These are phyloP conservation scores for Paspalum notatum DNA, from an alignment of 176 grass and related monocot genomes.

Conservation along the genomic window DNA sequence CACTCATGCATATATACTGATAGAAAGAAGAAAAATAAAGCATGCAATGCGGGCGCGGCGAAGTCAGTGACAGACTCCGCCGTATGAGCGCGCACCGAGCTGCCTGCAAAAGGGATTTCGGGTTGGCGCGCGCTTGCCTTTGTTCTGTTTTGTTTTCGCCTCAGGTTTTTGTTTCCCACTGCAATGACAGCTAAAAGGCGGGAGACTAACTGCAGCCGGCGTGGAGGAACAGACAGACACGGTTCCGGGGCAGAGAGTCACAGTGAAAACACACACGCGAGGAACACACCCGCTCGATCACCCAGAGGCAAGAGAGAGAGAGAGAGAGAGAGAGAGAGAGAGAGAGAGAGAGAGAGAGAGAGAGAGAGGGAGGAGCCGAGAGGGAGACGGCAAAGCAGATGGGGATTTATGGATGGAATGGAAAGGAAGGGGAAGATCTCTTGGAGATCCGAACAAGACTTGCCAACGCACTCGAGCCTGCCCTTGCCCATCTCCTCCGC, in stretches of 20 bases:
- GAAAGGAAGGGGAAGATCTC: constrained; percentile 27
- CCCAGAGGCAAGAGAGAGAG: background rate
- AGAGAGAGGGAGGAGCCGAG: background rate
- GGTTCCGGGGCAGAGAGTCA: background rate
- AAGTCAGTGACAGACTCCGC: too few relatives aligned
- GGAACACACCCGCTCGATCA: too few relatives aligned
- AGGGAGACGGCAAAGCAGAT: constrained; percentile 15
- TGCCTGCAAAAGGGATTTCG: constrained; percentile 48
- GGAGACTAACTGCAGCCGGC: constrained; percentile 46
- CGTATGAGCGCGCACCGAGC: too few relatives aligned
- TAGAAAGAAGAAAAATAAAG: too few relatives aligned
- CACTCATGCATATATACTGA: too few relatives aligned
- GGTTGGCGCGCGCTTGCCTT: background rate
- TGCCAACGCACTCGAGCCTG: constrained; percentile 14
- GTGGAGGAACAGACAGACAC: constrained; percentile 14
- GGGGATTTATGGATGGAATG: background rate
- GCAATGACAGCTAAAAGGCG: constrained; percentile 67
- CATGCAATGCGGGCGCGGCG: too few relatives aligned
- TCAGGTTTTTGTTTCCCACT: constrained; percentile 69
- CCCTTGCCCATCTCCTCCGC: constrained; percentile 20
- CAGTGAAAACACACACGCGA: constrained; percentile 26
- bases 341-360: background rate
- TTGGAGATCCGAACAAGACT: constrained; percentile 51
- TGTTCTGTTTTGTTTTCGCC: constrained; percentile 31
- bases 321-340: background rate